Evolutionary conservation across 257 asterid species (phyloP), one percentile per base, ranked within the genome.

Genomic region (Plectranthus barbatus): DNA sequence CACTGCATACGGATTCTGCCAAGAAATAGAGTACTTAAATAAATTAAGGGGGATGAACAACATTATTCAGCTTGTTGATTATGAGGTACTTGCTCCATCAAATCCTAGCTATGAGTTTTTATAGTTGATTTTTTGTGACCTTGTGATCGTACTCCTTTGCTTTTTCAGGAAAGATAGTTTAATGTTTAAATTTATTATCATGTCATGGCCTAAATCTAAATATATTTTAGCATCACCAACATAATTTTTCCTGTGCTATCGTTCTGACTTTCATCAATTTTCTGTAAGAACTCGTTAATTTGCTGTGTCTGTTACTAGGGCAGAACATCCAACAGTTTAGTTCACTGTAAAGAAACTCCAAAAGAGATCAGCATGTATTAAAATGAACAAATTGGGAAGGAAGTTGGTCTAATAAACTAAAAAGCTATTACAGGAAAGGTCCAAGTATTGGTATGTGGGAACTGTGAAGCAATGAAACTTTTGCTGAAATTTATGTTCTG

Each of bases 1-100:
- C 65, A 89, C 99, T 39, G 96, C 99, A 23, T 87, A 60, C 80
- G 99, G 99, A 36, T 93, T 93, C 80, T 93, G 95, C 80, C 97
- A 93, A 74, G 99, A 93, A 77, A 90, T 93, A 41, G 83, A 78
- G 67, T 93, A 93, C 72, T 76, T 93, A 46, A 87, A 85, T 78
- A 82, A 72, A 70, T 64, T 93, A 77, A 90, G 70, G 79, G 97
- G 99, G 61, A 93, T 73, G 80, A 75, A 70, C 81, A 74, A 93
- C 79, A 93, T 93, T 71, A 93, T 93, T 81, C 97, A 87, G 76
- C 95, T 93, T 31, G 58, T 93, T 69, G 97, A 93, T 77, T 90
- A 76, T 49, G 99, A 93, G 97, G 99, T 89, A 79, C 62, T 57
- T 63, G 58, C 71, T 62, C 54, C 58, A 60, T 48, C 41, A 40